These are phyloP conservation scores for Saccharomyces hybrid DNA, from an alignment of 1,139 yeast genomes.

Conservation along the genomic window DNA sequence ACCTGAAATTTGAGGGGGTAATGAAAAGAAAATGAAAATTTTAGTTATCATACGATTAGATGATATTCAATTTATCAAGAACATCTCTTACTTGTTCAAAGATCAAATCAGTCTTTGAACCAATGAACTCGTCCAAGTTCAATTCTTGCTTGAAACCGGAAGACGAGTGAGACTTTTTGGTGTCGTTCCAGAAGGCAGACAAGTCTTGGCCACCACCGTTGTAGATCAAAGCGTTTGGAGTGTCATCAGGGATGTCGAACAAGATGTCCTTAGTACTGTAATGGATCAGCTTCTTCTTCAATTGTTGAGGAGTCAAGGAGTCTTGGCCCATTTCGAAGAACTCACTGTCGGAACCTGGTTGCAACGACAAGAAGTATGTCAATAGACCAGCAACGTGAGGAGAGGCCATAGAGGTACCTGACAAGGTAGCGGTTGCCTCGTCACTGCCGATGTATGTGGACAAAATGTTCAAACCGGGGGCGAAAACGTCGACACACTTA, in stretches of 20 bases:
- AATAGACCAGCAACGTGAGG: constrained; percentile 93
- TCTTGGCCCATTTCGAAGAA: constrained; percentile 50
- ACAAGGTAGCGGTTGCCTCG: constrained; percentile 77
- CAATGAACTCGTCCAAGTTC: constrained; percentile 12
- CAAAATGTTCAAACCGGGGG: constrained; percentile 74
- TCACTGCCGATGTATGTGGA: constrained; percentile 85
- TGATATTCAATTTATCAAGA: constrained; percentile 20
- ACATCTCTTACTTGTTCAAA: constrained; percentile 22
- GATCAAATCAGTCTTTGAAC: constrained; percentile 17
- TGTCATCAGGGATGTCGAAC: constrained; percentile 62
- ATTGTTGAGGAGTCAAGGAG: constrained; percentile 71
- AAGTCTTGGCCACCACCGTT: constrained; percentile 89
- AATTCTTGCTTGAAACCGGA: constrained; percentile 3
- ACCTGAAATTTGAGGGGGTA: not conserved
- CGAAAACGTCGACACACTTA: constrained; percentile 76
- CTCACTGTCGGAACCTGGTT: constrained; percentile 77
- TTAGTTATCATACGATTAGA: constrained; percentile 5
- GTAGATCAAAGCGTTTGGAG: constrained; percentile 84
- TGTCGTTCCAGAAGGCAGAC: constrained; percentile 56
- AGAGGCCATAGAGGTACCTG: constrained; percentile 99
- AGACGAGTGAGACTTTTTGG: not conserved
- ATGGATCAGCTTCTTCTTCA: constrained; percentile 79
- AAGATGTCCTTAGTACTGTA: constrained; percentile 69
- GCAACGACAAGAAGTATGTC: constrained; percentile 83
- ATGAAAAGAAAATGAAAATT: not conserved